A percentile compares a stretch with the other conserved stretches of the same genome.
Evolutionary conservation across 2,329 filamentous ascomycete species (phyloP).

Genomic region (Aspergillus eucalypticola): DNA sequence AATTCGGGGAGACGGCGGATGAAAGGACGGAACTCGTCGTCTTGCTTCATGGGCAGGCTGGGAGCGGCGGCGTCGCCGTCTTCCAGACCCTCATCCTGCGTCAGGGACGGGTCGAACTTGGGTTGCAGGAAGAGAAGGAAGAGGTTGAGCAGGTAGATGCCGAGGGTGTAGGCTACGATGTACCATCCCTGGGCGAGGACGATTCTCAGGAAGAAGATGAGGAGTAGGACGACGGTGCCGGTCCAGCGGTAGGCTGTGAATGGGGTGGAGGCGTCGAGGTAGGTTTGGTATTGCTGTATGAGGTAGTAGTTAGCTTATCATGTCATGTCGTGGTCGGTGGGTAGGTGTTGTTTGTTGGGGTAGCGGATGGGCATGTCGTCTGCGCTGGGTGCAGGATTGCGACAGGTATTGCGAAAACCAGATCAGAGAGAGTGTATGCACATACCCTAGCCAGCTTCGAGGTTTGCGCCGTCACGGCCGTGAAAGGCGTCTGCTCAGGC

Average conservation of each 20-base stretch:
- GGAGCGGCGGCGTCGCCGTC: constrained; percentile 73
- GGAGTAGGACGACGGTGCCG: constrained; percentile 72
- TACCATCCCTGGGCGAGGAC: constrained; percentile 96
- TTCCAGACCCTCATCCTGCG: constrained; percentile 94
- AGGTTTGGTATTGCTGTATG: constrained; percentile 81
- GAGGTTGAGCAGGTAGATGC: constrained; percentile 97
- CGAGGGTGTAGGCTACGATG: constrained; percentile 95
- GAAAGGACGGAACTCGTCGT: constrained; percentile 97
- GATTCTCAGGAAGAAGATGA: constrained; percentile 86
- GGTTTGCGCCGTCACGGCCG: constrained; percentile 83
- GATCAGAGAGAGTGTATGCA: constrained; percentile 4
- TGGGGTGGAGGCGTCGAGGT: constrained; percentile 90
- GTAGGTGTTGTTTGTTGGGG: neutral
- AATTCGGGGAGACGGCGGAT: constrained; percentile 96
- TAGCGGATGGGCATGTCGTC: neutral
- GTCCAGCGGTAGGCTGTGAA: constrained; percentile 88
- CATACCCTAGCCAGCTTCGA: constrained; percentile 47
- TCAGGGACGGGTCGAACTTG: constrained; percentile 97
- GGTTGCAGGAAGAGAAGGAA: constrained; percentile 98
- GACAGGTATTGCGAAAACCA: neutral
- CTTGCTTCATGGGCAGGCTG: constrained; percentile 82
- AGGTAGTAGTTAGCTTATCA: too few relatives aligned
- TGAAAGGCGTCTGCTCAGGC: constrained; percentile 88
- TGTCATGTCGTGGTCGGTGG: neutral
- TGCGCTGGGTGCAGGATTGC: neutral